Percentiles rank a stretch among this genome's conserved stretches.
Evolutionary conservation across 257 asterid genomes (phyloP).

Genomic region (Apocynum venetum): DNA sequence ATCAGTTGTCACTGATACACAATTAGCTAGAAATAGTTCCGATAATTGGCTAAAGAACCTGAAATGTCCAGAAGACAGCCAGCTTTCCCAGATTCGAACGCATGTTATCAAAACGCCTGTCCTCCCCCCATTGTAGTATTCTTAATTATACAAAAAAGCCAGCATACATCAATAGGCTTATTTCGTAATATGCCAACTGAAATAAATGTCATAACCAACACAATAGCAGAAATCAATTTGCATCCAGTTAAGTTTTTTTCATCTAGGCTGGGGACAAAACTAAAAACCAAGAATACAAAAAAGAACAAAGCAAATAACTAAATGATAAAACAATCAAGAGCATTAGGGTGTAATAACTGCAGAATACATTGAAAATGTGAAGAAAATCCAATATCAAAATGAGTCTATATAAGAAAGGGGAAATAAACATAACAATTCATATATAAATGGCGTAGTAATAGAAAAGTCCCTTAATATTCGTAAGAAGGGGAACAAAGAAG

Average conservation of each 20-base stretch:
- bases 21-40: neutral
- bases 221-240: neutral
- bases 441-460: neutral
- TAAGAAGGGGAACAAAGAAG: neutral
- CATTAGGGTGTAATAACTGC: neutral
- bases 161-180: neutral
- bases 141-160: conserved; percentile 31
- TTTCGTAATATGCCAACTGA: neutral
- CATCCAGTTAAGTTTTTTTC: neutral
- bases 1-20: neutral
- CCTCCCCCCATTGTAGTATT: conserved; percentile 95
- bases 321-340: neutral
- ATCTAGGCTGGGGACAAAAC: neutral
- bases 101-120: conserved; percentile 85
- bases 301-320: neutral
- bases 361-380: too few species aligned
- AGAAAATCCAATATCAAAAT: neutral
- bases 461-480: neutral
- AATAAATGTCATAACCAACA: neutral
- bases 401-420: neutral
- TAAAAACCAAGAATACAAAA: too few species aligned
- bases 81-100: conserved; percentile 71
- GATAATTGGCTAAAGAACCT: conserved; percentile 40
- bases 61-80: conserved; percentile 82
- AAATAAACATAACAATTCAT: neutral